Evolutionary conservation across 2,329 filamentous ascomycete species (phyloP).

Genomic region (Cercospora zeina): DNA sequence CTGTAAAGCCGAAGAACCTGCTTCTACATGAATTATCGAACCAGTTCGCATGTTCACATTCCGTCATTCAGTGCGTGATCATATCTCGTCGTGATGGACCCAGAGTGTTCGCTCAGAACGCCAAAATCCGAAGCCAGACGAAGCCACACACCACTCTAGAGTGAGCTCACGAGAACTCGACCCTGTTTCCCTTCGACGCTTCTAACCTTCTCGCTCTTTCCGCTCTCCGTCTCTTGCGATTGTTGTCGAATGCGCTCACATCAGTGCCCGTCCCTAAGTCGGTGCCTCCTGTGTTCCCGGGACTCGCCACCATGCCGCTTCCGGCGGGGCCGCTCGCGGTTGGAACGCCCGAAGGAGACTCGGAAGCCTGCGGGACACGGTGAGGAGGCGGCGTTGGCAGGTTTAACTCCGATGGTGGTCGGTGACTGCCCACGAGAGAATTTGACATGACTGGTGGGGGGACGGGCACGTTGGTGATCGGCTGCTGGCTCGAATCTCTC

Average conservation of each 20-base stretch:
- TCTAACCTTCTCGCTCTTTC: slow-evolving; percentile 50
- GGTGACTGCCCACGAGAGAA: slow-evolving; percentile 27
- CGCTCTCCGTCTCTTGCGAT: slow-evolving; percentile 55
- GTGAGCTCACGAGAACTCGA: slow-evolving; percentile 50
- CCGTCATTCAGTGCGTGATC: slow-evolving; percentile 4
- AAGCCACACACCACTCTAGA: neutral
- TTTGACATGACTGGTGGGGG: slow-evolving; percentile 36
- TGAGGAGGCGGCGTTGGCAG: slow-evolving; percentile 31
- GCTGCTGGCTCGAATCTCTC: slow-evolving; percentile 35
- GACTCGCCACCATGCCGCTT: slow-evolving; percentile 33
- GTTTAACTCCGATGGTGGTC: slow-evolving; percentile 35
- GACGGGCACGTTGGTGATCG: slow-evolving; percentile 36
- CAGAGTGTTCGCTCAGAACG: slow-evolving; percentile 12
- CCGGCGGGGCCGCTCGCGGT: slow-evolving; percentile 30
- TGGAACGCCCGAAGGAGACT: slow-evolving; percentile 19
- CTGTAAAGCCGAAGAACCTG: neutral
- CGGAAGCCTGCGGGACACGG: slow-evolving; percentile 21
- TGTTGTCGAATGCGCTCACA: slow-evolving; percentile 54
- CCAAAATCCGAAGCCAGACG: neutral
- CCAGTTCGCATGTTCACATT: neutral
- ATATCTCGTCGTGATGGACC: slow-evolving; percentile 2
- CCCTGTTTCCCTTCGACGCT: slow-evolving; percentile 43
- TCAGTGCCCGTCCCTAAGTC: slow-evolving; percentile 44
- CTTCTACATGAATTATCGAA: neutral
- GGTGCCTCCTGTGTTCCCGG: slow-evolving; percentile 47